phyloP scores from a whole-genome alignment of 2,329 filamentous ascomycete species.

The Bisporella sp. region DNA sequence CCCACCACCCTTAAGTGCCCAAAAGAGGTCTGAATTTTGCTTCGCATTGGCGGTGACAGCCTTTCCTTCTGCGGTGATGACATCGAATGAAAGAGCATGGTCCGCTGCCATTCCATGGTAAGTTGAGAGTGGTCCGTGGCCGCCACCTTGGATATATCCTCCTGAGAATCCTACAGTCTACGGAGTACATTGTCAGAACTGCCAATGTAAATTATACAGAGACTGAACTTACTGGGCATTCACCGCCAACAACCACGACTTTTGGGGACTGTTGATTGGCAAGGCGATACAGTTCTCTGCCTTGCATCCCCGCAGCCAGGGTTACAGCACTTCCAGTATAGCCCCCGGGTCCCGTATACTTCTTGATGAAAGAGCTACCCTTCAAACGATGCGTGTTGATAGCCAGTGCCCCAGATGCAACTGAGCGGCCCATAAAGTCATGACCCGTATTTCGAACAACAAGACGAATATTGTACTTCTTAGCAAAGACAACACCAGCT shows the following conservation, averaged over 20 bases:
- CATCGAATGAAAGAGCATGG: slow-evolving; percentile 47
- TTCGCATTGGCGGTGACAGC: slow-evolving; percentile 39
- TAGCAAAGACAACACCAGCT: slow-evolving; percentile 32
- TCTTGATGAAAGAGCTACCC: slow-evolving; percentile 50
- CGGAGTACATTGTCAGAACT: slow-evolving; percentile 46
- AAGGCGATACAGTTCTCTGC: slow-evolving; percentile 45
- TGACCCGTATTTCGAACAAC: slow-evolving; percentile 51
- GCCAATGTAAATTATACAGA: slow-evolving; percentile 17
- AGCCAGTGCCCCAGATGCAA: slow-evolving; percentile 44
- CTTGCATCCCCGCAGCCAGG: slow-evolving; percentile 43
- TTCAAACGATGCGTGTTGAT: slow-evolving; percentile 51
- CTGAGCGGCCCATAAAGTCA: slow-evolving; percentile 30
- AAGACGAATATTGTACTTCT: slow-evolving; percentile 32
- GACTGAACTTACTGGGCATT: no score
- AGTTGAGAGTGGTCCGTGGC: slow-evolving; percentile 46
- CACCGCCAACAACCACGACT: slow-evolving; percentile 17
- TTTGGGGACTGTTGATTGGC: slow-evolving; percentile 34
- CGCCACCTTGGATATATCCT: slow-evolving; percentile 54
- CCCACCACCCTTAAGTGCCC: slow-evolving; percentile 55
- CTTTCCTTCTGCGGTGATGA: slow-evolving; percentile 44
- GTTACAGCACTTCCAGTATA: slow-evolving; percentile 34
- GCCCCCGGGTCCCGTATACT: slow-evolving; percentile 35
- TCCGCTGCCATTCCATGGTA: slow-evolving; percentile 53
- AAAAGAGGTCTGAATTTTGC: slow-evolving; percentile 52
- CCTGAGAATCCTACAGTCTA: slow-evolving; percentile 51